phyloP scores from a whole-genome alignment of 2,329 filamentous ascomycete genomes.

The Nemania sp. region DNA sequence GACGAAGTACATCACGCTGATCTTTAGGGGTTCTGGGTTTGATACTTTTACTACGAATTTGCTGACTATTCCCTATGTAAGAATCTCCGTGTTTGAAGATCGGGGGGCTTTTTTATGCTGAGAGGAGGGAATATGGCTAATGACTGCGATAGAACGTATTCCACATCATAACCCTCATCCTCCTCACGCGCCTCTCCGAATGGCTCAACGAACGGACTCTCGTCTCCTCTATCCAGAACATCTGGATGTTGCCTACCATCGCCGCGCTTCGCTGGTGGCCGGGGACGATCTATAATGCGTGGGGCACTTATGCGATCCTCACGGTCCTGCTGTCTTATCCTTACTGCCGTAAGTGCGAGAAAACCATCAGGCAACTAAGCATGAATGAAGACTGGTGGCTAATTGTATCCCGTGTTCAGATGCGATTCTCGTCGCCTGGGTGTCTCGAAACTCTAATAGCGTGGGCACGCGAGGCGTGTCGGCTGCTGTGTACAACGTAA shows the following conservation, averaged over 20 bases:
- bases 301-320: slow-evolving; percentile 56
- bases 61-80: slow-evolving; percentile 56
- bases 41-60: slow-evolving; percentile 59
- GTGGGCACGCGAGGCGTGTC: slow-evolving; percentile 63
- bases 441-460: slow-evolving; percentile 60
- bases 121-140: too few species aligned
- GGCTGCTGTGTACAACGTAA: slow-evolving; percentile 60
- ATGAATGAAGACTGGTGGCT: background rate
- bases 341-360: slow-evolving; percentile 48
- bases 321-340: slow-evolving; percentile 56
- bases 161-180: slow-evolving; percentile 55
- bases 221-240: slow-evolving; percentile 48
- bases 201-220: slow-evolving; percentile 53
- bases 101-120: too few species aligned
- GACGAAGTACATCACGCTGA: slow-evolving; percentile 55
- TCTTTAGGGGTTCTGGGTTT: slow-evolving; percentile 54
- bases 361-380: background rate
- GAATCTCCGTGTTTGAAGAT: slow-evolving; percentile 16
- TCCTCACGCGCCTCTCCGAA: slow-evolving; percentile 56
- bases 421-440: slow-evolving; percentile 62
- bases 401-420: slow-evolving; percentile 39
- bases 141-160: slow-evolving; percentile 42
- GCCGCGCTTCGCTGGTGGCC: slow-evolving; percentile 53
- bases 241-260: slow-evolving; percentile 61
- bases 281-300: slow-evolving; percentile 46